Base-by-base conservation (phyloP, 23 red algal genomes). In the Gracilariopsis chorda region DNA sequence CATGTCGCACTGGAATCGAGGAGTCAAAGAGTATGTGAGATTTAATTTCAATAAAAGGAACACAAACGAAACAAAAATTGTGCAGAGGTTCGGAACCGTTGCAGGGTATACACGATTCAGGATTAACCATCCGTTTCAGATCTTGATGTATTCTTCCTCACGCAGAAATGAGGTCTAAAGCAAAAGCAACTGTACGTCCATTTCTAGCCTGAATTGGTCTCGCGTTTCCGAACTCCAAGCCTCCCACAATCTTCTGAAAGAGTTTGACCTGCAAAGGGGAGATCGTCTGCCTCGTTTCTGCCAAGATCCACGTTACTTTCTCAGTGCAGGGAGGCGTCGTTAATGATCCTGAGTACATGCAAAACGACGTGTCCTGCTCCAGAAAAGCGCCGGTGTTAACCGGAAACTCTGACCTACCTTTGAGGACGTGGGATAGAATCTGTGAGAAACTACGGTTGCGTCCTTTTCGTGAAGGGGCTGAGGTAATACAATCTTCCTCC, bases 251-350 rank as follows among this genome's bases (percentile, higher is more conserved):
- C 42, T 21, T 35, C 44, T 75, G 37, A 17, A 46, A 80, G 7
- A 40, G 5, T 3, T 58, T 53, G 14, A 80, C 76, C 5, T 80
- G 10, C 3, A 20, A 1, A 4, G 30, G 29, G 0, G 76, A 55
- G 3, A 80, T 27, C 5, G 48, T 53, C 19, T 80, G 76, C 43
- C 30, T 40, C 0, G 3, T 42, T 4, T 39, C 48, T 0, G 48
- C 3, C 80, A 85, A 24, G 23, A 85, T n/a, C 80, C 79, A 94
- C 4, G 80, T 94, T 34, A 94, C 90, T 23, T 65, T 80, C 77
- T 94, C 90, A 0, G 79, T 77, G 35, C 90, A 94, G 37, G 90
- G 90, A 32, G 90, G 90, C 27, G 90, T 94, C 9, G 90, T 94
- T 0, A 94, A 30, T 10, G 64, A 77, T 35, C 90, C 90, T 1